These are phyloP conservation scores for Pistacia integerrima DNA, from an alignment of 345 rosid genomes.

Conservation along the genomic window DNA sequence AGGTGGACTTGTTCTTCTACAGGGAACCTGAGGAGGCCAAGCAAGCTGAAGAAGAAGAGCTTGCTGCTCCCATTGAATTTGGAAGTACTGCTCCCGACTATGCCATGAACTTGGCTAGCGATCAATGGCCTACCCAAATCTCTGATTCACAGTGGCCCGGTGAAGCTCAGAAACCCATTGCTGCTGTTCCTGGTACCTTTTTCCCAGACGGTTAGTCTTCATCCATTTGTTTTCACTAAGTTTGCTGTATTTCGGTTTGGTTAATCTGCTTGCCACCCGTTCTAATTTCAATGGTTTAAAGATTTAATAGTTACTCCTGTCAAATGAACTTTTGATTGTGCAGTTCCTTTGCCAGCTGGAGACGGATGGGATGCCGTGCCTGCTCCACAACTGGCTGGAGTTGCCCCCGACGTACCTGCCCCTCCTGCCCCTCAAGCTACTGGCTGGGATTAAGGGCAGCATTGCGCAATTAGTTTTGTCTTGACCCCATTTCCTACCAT, in stretches of 20 bases:
- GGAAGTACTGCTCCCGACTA: conserved; percentile 39
- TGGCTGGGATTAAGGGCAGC: conserved; percentile 44
- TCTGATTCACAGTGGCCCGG: conserved; percentile 61
- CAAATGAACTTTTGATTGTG: neutral
- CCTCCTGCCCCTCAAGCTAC: conserved; percentile 12
- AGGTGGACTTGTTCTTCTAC: conserved; percentile 83
- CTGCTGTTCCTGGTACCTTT: conserved; percentile 53
- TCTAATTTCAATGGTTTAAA: too few species aligned
- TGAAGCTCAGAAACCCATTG: conserved; percentile 41
- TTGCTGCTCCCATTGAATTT: conserved; percentile 45
- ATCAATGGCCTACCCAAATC: conserved; percentile 56
- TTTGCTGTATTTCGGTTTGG: neutral
- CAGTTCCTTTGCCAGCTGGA: conserved; percentile 14
- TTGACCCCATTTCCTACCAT: neutral
- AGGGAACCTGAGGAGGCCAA: conserved; percentile 79
- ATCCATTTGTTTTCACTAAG: neutral
- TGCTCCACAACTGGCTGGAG: conserved; percentile 18
- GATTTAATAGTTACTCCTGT: neutral
- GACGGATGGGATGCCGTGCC: conserved; percentile 59
- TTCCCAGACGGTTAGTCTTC: conserved; percentile 36
- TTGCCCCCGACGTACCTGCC: conserved; percentile 11
- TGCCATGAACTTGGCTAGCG: conserved; percentile 33
- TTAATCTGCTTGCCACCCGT: neutral
- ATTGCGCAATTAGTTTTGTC: conserved; percentile 18
- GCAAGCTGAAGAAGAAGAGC: conserved; percentile 63